Conservation (phyloP, 2,329 filamentous ascomycete species). For the Cryphonectria radicalis region DNA sequence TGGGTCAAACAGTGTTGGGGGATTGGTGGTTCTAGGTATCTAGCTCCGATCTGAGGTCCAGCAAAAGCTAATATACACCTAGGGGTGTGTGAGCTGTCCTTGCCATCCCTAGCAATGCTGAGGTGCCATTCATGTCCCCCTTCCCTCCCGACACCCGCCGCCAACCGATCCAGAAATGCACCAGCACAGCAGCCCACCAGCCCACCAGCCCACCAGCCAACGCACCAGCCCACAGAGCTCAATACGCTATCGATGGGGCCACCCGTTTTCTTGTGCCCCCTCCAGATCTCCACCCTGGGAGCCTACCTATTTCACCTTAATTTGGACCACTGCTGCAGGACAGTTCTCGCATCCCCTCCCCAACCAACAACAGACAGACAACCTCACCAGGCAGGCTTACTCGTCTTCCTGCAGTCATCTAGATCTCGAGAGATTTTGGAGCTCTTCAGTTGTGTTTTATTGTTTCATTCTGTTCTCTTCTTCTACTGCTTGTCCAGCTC, state of each 20-base stretch:
- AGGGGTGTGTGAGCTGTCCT: not conserved
- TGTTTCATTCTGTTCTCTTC: not conserved
- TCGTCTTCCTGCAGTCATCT: not conserved
- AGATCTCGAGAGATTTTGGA: not conserved
- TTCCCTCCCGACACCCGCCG: conserved; percentile 7
- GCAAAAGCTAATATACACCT: not conserved
- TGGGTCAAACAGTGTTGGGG: not conserved
- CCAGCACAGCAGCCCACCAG: not conserved
- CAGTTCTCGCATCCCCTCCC: not conserved
- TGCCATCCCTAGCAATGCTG: not conserved
- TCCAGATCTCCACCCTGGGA: conserved; percentile 1
- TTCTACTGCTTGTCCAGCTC: not conserved
- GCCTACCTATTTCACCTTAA: conserved; percentile 6
- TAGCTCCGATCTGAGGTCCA: not conserved
- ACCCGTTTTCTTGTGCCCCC: not conserved
- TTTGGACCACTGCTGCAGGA: not conserved
- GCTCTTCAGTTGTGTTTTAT: not conserved
- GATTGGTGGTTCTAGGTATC: not conserved
- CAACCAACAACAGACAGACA: not conserved
- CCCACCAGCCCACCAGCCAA: too few species aligned
- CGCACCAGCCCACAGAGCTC: not conserved
- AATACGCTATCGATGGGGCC: conserved; percentile 6
- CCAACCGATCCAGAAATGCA: not conserved
- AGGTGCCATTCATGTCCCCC: not conserved
- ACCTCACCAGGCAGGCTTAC: not conserved